Base-by-base conservation (phyloP, 225 moss, liverwort and hornwort species). In the Marchantia paleacea region DNA sequence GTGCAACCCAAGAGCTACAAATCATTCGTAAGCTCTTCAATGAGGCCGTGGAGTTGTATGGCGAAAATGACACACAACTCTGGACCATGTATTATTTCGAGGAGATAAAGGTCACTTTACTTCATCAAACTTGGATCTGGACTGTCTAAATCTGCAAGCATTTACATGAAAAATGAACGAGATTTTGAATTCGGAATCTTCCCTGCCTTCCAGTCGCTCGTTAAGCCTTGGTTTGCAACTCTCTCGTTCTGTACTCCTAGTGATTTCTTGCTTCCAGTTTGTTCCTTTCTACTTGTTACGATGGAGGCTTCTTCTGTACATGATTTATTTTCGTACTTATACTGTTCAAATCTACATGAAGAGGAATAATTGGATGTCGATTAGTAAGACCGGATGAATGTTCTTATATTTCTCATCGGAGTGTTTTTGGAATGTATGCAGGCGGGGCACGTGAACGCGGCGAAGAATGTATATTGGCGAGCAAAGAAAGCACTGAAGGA, bases 371-470 rank as follows among this genome's bases (percentile, higher is more conserved):
- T 39, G 39, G 39, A 39, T 2, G 39, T 39, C 39, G 39, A 39
- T 39, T 39, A 39, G 39, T 39, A 39, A 39, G 39, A 39, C 39
- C 39, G 39, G 39, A 5, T 2, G 5, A 39, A 2, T 39, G 2
- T 39, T 57, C 8, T 57, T 9, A 3, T 13, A 60, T 10, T 61
- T 57, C 30, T 76, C 14, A 76, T 14, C 3, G 6, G 22, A 73
- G 48, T 52, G 4, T 1, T 63, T 47, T 63, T 47, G 39, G 50
- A 20, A 79, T 81, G 62, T 12, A 18, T 79, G 82, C 93, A 99
- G 97, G 91, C 85, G 18, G 97, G 95, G 50, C 89, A 94, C 82
- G 82, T 92, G 71, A 89, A 94, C 78, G 91, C 90, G 80, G 94
- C 94, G 64, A 89, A 82, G 73, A 92, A 89, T 73, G 86, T 99